Base-by-base conservation (phyloP, 176 grass and related monocot genomes). In the Poa annua region DNA sequence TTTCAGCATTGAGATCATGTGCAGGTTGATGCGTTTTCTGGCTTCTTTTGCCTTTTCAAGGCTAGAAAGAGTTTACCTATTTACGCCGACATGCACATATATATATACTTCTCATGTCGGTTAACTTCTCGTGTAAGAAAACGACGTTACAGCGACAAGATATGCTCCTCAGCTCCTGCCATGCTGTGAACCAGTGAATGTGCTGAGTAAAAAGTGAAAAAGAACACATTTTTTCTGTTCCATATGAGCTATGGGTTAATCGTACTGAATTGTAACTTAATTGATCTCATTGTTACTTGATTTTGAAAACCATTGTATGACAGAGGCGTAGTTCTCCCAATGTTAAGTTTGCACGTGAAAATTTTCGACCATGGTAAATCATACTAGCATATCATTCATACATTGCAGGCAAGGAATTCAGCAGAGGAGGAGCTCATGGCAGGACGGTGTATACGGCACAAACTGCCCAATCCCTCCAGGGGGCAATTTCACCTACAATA, bases 361-460 rank as follows among this genome's bases (percentile, higher is more conserved):
- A 8, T 45, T 85, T 50, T 41, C 52, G 52, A 26, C 11, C 1
- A 12, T 6, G 3, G 1, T 51, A 39, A 77, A n/a, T 17, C 8
- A 57, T 29, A 57, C 8, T 62, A n/a, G 32, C 20, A 52, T 53
- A 48, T 9, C 0, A 32, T 61, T 34, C 2, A 34, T 70, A 29
- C 11, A 50, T 67, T 21, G 12, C 1, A 98, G 96, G 96, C 86
- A 98, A 44, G 96, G 96, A 26, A 82, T 98, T 75, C 96, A 95
- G 81, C 96, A 98, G 75, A 85, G 92, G 79, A 98, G 81, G 83
- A 95, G 84, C 84, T 98, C 96, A 64, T 98, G 96, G 96, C 90
- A 98, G 85, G 96, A 98, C 3, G 96, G 96, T 0, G 90, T 98
- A 21, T 95, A 77, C 7, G 96, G 96, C 19, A 98, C 96, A 52